Percentiles rank a stretch among this genome's conserved stretches.
These are phyloP conservation scores for Prinsepia uniflora DNA, from an alignment of 306 rosid genomes.

Conservation along the genomic window DNA sequence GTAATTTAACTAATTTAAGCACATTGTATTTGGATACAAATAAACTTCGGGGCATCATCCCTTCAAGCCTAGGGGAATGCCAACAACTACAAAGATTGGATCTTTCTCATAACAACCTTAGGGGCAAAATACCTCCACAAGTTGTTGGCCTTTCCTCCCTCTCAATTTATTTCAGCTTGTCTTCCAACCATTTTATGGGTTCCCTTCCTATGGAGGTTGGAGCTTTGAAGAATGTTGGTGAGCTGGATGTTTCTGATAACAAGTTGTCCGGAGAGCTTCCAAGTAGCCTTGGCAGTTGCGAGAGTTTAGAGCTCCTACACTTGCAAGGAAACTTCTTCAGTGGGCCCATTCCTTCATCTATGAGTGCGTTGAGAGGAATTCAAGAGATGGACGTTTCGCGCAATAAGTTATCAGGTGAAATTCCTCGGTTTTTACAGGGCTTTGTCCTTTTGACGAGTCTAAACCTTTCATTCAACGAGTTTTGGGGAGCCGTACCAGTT, in stretches of 20 bases:
- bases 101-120: conserved; percentile 1
- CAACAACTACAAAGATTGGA: background rate
- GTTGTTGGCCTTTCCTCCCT: background rate
- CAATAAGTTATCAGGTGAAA: conserved; percentile 1
- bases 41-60: background rate
- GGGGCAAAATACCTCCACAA: background rate
- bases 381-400: background rate
- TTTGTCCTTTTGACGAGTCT: background rate
- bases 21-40: background rate
- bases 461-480: conserved; percentile 5
- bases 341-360: background rate
- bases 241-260: background rate
- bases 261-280: conserved; percentile 1
- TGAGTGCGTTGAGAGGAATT: background rate
- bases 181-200: background rate
- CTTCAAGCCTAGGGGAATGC: background rate
- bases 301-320: background rate
- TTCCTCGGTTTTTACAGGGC: background rate
- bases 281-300: background rate
- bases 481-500: background rate
- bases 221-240: background rate
- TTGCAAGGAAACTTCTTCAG: conserved; percentile 7
- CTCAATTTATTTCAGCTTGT: background rate
- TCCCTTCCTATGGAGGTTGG: conserved; percentile 3
- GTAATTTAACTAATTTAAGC: background rate